A percentile compares a stretch with the other conserved stretches of the same genome.
Evolutionary conservation across 2,329 filamentous ascomycete genomes (phyloP).

Genomic region (Beauveria caledonica): DNA sequence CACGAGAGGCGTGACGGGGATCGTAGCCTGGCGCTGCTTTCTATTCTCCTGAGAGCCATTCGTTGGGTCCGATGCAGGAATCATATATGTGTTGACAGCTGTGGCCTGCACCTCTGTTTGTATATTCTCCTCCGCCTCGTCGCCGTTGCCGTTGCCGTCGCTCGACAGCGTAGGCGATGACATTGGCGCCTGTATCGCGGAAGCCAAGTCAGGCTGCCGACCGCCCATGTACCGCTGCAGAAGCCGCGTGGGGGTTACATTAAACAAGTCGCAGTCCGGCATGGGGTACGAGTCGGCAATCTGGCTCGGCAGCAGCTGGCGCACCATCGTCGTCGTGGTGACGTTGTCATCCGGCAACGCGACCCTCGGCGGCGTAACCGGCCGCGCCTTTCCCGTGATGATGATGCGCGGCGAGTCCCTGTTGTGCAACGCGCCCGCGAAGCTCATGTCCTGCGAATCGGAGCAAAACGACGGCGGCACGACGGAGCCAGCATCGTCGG

Average conservation of each 20-base stretch:
- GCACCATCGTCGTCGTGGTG: slow-evolving; percentile 29
- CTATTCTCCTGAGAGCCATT: not conserved
- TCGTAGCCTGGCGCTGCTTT: not conserved
- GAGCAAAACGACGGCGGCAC: slow-evolving; percentile 19
- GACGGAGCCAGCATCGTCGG: not conserved
- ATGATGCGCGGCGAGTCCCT: slow-evolving; percentile 26
- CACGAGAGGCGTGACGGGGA: slow-evolving; percentile 8
- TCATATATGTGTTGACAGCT: not conserved
- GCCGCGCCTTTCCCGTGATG: not conserved
- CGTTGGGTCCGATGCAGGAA: not conserved
- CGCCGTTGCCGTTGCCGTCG: too few relatives aligned
- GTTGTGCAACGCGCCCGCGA: slow-evolving; percentile 37
- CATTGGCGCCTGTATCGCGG: slow-evolving; percentile 17
- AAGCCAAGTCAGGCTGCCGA: slow-evolving; percentile 21
- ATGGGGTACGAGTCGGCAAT: slow-evolving; percentile 47
- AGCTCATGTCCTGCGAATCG: slow-evolving; percentile 35
- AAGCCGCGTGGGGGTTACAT: slow-evolving; percentile 39
- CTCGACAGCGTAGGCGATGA: slow-evolving; percentile 4
- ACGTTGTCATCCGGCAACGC: not conserved
- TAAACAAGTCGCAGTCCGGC: slow-evolving; percentile 21
- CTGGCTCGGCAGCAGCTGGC: slow-evolving; percentile 35
- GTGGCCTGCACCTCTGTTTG: not conserved
- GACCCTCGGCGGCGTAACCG: not conserved
- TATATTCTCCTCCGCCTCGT: not conserved
- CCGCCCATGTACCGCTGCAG: slow-evolving; percentile 40